Evolutionary conservation across 1,284 basidiomycete species (phyloP).

Genomic region (Papiliotrema fonsecae): DNA sequence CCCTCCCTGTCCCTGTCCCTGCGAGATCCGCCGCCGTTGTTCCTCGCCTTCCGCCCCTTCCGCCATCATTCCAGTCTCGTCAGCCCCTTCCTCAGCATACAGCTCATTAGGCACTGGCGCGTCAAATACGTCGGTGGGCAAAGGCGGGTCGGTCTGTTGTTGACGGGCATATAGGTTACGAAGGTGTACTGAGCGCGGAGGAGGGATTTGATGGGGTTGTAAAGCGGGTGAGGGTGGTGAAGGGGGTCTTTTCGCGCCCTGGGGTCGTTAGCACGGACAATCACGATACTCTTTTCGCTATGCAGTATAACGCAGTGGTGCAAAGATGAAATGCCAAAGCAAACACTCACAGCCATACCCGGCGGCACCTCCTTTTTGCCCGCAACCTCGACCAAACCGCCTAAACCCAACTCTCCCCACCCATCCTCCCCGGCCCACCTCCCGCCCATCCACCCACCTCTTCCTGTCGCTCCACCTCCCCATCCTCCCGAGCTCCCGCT

Average conservation of each 20-base stretch:
- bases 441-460: conserved; percentile 5
- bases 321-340: background rate
- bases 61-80: too few species aligned
- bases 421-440: conserved; percentile 13
- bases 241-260: conserved; percentile 44
- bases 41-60: too few species aligned
- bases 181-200: conserved; percentile 33
- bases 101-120: conserved; percentile 45
- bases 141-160: conserved; percentile 18
- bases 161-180: conserved; percentile 32
- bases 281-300: background rate
- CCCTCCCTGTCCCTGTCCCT: too few species aligned
- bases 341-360: conserved; percentile 42
- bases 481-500: conserved; percentile 3
- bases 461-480: conserved; percentile 4
- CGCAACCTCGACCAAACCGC: conserved; percentile 27
- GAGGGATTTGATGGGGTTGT: conserved; percentile 21
- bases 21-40: too few species aligned
- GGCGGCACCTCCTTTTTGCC: conserved; percentile 39
- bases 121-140: conserved; percentile 35
- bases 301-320: background rate
- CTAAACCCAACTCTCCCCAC: conserved; percentile 37
- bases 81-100: conserved; percentile 23
- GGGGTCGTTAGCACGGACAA: too few species aligned
- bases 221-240: conserved; percentile 40